Conservation (phyloP, 1,284 basidiomycete genomes). For the Marasmius oreades region DNA sequence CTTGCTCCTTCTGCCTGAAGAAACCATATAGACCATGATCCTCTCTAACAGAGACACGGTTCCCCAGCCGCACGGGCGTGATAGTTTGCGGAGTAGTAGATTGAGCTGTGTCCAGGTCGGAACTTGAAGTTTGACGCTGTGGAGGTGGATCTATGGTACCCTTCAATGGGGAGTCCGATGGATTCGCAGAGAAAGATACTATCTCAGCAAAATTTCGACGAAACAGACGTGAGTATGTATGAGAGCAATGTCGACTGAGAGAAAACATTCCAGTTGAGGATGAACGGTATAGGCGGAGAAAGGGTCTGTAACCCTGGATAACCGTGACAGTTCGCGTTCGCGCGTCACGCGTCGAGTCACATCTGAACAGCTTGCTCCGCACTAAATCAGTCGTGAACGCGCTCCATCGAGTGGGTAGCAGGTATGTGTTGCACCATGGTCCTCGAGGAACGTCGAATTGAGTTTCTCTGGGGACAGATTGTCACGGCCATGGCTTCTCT, state of each 20-base stretch:
- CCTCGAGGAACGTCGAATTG: too few species aligned
- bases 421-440: too few species aligned
- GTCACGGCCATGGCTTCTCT: slow-evolving; percentile 66
- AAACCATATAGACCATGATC: slow-evolving; percentile 76
- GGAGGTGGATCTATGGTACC: slow-evolving; percentile 1
- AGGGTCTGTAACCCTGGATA: background rate
- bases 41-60: slow-evolving; percentile 30
- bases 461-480: too few species aligned
- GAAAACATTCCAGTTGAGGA: slow-evolving; percentile 2
- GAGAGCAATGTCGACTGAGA: slow-evolving; percentile 7
- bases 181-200: background rate
- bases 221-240: background rate
- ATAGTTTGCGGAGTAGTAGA: background rate
- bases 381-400: background rate
- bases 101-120: background rate
- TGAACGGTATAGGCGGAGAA: background rate
- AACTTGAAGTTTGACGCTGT: slow-evolving; percentile 1
- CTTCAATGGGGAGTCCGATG: background rate
- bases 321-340: background rate
- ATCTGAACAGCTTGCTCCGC: background rate
- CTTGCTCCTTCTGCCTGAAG: slow-evolving; percentile 52
- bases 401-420: too few species aligned
- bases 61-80: slow-evolving; percentile 4
- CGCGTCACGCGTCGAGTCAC: background rate
- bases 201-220: slow-evolving; percentile 10